Conservation (phyloP, 176 grass and related monocot species). For the Oryza longistaminata region DNA sequence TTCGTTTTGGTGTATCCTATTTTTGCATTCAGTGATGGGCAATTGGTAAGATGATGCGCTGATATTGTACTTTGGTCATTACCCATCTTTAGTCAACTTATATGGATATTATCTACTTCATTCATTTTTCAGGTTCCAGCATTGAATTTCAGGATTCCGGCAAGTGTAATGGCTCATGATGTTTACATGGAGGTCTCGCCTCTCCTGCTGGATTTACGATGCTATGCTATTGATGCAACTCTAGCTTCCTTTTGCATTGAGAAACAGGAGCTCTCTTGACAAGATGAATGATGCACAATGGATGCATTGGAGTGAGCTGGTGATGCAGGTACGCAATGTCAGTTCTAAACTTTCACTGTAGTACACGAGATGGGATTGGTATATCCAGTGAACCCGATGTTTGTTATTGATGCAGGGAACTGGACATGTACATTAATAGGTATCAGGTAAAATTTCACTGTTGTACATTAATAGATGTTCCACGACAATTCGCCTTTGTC, state of each 20-base stretch:
- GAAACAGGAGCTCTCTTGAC: slow-evolving; percentile 5
- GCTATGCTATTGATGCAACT: background rate
- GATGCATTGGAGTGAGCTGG: background rate
- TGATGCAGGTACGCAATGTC: slow-evolving; percentile 24
- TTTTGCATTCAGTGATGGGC: slow-evolving; percentile 11
- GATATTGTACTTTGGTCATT: background rate
- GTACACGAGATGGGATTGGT: background rate
- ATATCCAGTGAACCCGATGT: background rate
- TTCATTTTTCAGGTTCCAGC: background rate
- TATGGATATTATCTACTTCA: background rate
- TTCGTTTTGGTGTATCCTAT: background rate
- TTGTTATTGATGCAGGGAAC: slow-evolving; percentile 27
- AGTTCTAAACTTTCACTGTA: background rate
- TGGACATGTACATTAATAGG: background rate
- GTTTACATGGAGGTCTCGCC: slow-evolving; percentile 18
- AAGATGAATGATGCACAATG: background rate
- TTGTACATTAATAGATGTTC: background rate
- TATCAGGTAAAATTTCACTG: slow-evolving; percentile 4
- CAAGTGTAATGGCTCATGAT: background rate
- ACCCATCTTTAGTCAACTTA: too few relatives aligned
- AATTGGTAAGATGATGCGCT: slow-evolving; percentile 24
- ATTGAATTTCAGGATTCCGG: slow-evolving; percentile 4
- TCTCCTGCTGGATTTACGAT: slow-evolving; percentile 21
- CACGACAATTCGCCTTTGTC: background rate
- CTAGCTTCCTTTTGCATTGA: background rate